A percentile compares a stretch with the other conserved stretches of the same genome.
phyloP scores from a whole-genome alignment of 768 basidiomycete genomes.

The Termitomyces sp. region DNA sequence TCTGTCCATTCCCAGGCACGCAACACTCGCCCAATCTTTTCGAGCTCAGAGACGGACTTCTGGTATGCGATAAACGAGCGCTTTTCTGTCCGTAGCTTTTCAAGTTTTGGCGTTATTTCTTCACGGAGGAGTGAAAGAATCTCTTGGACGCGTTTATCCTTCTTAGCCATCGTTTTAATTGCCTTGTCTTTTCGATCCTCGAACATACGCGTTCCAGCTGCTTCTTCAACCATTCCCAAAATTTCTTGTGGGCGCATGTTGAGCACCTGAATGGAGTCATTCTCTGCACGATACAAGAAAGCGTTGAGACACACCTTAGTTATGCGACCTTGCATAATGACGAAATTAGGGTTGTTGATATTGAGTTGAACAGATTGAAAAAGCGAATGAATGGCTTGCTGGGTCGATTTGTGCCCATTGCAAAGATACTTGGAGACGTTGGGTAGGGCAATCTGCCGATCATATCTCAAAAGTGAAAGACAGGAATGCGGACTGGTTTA shows the following conservation, averaged over 20 bases:
- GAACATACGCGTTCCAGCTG: conserved; percentile 98
- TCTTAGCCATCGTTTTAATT: conserved; percentile 92
- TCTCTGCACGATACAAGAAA: not conserved
- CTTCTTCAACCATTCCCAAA: conserved; percentile 97
- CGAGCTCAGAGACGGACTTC: conserved; percentile 84
- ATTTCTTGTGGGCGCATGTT: conserved; percentile 99
- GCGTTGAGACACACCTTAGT: conserved; percentile 66
- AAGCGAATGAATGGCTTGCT: conserved; percentile 80
- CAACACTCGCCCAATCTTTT: conserved; percentile 76
- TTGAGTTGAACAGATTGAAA: conserved; percentile 98
- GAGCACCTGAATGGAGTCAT: conserved; percentile 52
- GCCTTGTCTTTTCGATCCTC: conserved; percentile 98
- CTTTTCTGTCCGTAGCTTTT: conserved; percentile 88
- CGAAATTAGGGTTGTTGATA: conserved; percentile 99
- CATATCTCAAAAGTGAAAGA: not conserved
- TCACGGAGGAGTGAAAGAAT: conserved; percentile 75
- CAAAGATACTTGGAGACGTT: conserved; percentile 93
- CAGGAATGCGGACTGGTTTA: not conserved
- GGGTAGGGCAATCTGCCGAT: conserved; percentile 79
- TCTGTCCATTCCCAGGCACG: conserved; percentile 89
- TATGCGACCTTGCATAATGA: conserved; percentile 99
- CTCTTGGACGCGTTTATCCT: conserved; percentile 93
- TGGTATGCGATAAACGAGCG: conserved; percentile 86
- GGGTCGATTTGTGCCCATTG: conserved; percentile 91
- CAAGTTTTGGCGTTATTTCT: conserved; percentile 93